Evolutionary conservation across 805 yeast species (phyloP), one percentile per base, ranked within the genome.

Genomic region (Kazachstania taianensis): DNA sequence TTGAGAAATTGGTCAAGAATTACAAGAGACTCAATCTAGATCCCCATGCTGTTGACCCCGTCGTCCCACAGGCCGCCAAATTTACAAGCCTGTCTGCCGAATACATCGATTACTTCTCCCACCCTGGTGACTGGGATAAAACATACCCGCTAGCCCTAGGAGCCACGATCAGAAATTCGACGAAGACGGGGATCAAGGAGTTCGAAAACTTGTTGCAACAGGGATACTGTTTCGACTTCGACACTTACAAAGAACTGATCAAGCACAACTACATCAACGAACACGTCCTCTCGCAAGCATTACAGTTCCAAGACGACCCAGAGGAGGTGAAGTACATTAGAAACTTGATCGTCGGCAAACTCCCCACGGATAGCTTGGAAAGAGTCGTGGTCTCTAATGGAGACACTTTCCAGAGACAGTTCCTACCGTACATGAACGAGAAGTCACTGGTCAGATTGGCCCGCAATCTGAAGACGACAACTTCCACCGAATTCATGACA

Each of bases 101-200:
- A 15, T 37, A 42, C 7, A 30, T 41, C 9, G 33, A 45, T 7
- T 52, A 42, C 30, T 54, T 49, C 31, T 41, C 44, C 28, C 51
- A 52, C 40, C 55, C 55, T 9, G 59, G 59, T 33, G 59, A 57
- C 32, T 53, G 59, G 59, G 61, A 57, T 42, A 55, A 49, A 36
- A 41, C 53, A 5, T 57, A 57, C 35, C 59, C 59, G 6, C 28
- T 55, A 12, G 39, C 52, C 10, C 38, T 55, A 12, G 57, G 55
- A 16, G 39, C 55, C 7, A 37, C 44, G 9, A 41, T 57, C 3
- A 47, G 52, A 35, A 52, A 47, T 20, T 46, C 59, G 5, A 41
- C 44, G 7, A 38, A 38, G 9, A 47, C 50, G 7, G 57, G 52
- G 1, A 30, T 53, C 5, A 55, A 48, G 20, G 53, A 54, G 24